These are phyloP conservation scores for Dactylonectria macrodidyma DNA, from an alignment of 2,329 filamentous ascomycete genomes.

Conservation along the genomic window DNA sequence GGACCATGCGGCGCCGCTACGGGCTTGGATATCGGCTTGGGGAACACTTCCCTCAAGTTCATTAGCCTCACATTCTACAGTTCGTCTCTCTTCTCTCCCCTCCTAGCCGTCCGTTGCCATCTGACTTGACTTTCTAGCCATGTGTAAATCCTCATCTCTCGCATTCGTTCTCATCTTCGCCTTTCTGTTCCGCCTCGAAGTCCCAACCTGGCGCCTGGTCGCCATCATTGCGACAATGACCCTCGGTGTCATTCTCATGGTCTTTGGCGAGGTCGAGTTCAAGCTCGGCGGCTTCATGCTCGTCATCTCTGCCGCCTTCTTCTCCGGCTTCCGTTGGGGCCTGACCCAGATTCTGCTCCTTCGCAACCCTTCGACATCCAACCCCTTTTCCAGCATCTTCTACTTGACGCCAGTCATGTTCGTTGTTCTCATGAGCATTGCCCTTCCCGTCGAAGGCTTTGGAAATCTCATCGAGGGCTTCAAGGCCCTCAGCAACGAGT, in stretches of 20 bases:
- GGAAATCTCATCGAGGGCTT: conserved; percentile 77
- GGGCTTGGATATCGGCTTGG: conserved; percentile 94
- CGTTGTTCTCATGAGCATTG: conserved; percentile 81
- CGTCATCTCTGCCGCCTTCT: conserved; percentile 93
- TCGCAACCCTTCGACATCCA: conserved; percentile 93
- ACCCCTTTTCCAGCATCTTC: conserved; percentile 97
- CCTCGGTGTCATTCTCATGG: conserved; percentile 96
- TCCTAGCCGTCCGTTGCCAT: background rate
- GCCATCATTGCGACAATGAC: conserved; percentile 95
- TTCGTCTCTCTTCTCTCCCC: conserved; percentile 56
- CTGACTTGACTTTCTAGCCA: conserved; percentile 67
- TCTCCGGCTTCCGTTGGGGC: conserved; percentile 97
- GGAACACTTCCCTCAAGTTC: conserved; percentile 95
- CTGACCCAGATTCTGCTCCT: conserved; percentile 97
- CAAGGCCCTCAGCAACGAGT: conserved; percentile 72
- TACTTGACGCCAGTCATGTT: conserved; percentile 99
- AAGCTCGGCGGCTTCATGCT: conserved; percentile 88
- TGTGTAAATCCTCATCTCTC: conserved; percentile 98
- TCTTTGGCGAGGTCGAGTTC: conserved; percentile 94
- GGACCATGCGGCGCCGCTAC: conserved; percentile 94
- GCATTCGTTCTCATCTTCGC: conserved; percentile 97
- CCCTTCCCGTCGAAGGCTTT: conserved; percentile 89
- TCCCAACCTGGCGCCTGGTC: conserved; percentile 87
- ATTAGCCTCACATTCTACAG: conserved; percentile 98
- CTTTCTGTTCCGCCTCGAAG: conserved; percentile 92